Percentiles rank a stretch among this genome's conserved stretches.
Evolutionary conservation across 768 basidiomycete genomes (phyloP).

Genomic region (Mycena polygramma): DNA sequence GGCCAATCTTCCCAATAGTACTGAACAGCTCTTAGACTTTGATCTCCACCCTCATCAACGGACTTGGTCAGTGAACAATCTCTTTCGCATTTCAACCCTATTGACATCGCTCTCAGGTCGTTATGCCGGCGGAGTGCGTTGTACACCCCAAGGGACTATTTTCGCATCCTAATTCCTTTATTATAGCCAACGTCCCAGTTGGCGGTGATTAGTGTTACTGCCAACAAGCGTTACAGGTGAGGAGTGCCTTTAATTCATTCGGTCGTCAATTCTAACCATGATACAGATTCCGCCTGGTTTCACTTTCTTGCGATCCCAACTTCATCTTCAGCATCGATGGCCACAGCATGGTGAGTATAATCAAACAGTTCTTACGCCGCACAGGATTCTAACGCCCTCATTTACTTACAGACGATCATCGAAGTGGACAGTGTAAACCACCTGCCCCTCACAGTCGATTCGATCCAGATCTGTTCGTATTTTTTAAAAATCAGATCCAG

Average conservation of each 20-base stretch:
- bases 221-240: conserved; percentile 46
- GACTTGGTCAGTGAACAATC: neutral
- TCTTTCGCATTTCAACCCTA: neutral
- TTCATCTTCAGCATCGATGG: conserved; percentile 40
- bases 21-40: conserved; percentile 38
- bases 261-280: too few species aligned
- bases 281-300: conserved; percentile 14
- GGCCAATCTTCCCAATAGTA: neutral
- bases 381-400: too few species aligned
- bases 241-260: conserved; percentile 51
- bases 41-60: conserved; percentile 39
- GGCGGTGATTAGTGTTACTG: conserved; percentile 48
- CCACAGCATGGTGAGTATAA: conserved; percentile 42
- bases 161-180: neutral
- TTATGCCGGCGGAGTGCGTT: conserved; percentile 40
- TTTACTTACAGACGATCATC: conserved; percentile 40
- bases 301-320: conserved; percentile 23
- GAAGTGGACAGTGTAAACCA: conserved; percentile 49
- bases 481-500: too few species aligned
- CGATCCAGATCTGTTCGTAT: conserved; percentile 27
- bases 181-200: conserved; percentile 42
- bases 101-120: conserved; percentile 34
- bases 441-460: conserved; percentile 41
- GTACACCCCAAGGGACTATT: neutral
- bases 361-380: too few species aligned